Conservation (phyloP, 768 basidiomycete genomes). For the Atractiella rhizophila region DNA sequence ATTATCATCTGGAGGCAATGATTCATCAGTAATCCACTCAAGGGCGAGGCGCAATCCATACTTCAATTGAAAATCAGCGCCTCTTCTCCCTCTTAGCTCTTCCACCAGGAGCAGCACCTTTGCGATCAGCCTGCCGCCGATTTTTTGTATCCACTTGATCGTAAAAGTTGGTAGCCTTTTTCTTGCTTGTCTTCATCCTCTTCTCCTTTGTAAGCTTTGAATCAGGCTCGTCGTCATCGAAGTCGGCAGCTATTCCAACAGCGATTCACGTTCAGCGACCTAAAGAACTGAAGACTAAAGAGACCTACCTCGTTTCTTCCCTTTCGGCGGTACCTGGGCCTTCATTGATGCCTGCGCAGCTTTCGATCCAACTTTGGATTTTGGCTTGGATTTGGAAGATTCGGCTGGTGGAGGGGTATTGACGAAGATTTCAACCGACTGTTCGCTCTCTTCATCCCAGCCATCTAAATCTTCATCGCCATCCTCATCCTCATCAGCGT, state of each 20-base stretch:
- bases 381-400: too few relatives aligned
- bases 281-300: background rate
- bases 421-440: constrained; percentile 9
- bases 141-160: too few relatives aligned
- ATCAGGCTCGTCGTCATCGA: constrained; percentile 25
- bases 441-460: constrained; percentile 15
- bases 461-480: constrained; percentile 12
- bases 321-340: constrained; percentile 6
- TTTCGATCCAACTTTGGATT: too few relatives aligned
- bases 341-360: constrained; percentile 1
- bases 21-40: too few relatives aligned
- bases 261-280: background rate
- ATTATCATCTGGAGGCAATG: too few relatives aligned
- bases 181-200: constrained; percentile 91
- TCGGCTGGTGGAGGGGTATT: too few relatives aligned
- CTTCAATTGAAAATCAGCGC: too few relatives aligned
- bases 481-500: constrained; percentile 18
- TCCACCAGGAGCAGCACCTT: too few relatives aligned
- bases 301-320: background rate
- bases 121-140: too few relatives aligned
- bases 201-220: constrained; percentile 43
- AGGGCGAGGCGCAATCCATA: too few relatives aligned
- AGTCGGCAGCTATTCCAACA: constrained; percentile 12
- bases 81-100: too few relatives aligned
- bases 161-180: constrained; percentile 75